Evolutionary conservation across 2,329 filamentous ascomycete species (phyloP).

Genomic region (Pseudogymnoascus sp.): DNA sequence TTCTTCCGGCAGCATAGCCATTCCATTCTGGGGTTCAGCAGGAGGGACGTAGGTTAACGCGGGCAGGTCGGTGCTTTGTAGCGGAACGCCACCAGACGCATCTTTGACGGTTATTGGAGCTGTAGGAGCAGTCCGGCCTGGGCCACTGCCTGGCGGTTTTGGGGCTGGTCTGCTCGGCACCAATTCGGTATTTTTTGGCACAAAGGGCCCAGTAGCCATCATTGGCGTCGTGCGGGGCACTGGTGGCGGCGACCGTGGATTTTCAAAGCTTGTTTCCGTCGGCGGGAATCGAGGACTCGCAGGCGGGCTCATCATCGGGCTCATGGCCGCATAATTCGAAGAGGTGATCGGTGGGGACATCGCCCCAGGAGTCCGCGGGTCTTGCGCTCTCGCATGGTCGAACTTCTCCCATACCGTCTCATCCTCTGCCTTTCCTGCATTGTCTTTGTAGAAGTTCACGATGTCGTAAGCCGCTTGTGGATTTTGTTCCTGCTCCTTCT

Average conservation of each 20-base stretch:
- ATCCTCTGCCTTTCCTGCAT: conserved; percentile 62
- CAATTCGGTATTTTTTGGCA: conserved; percentile 47
- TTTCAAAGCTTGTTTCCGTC: conserved; percentile 93
- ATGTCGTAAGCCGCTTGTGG: conserved; percentile 94
- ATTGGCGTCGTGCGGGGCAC: conserved; percentile 50
- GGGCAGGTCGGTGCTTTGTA: conserved; percentile 46
- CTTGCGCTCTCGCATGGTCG: conserved; percentile 65
- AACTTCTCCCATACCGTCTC: conserved; percentile 96
- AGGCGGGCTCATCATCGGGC: conserved; percentile 65
- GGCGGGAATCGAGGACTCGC: conserved; percentile 80
- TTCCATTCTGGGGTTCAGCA: conserved; percentile 16
- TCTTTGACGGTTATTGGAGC: conserved; percentile 51
- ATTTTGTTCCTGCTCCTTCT: conserved; percentile 91
- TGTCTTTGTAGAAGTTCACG: conserved; percentile 95
- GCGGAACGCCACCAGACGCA: conserved; percentile 54
- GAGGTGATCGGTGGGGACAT: conserved; percentile 35
- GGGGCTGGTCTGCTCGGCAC: conserved; percentile 80
- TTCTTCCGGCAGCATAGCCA: conserved; percentile 53
- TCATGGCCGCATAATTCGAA: conserved; percentile 47
- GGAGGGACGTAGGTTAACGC: conserved; percentile 27
- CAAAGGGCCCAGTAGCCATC: conserved; percentile 23
- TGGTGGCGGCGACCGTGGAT: conserved; percentile 85
- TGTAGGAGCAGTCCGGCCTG: conserved; percentile 48
- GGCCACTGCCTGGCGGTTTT: conserved; percentile 64
- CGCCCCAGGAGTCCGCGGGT: conserved; percentile 31